These are phyloP conservation scores for Eucalyptus sp. DNA, from an alignment of 345 rosid genomes.

Conservation along the genomic window DNA sequence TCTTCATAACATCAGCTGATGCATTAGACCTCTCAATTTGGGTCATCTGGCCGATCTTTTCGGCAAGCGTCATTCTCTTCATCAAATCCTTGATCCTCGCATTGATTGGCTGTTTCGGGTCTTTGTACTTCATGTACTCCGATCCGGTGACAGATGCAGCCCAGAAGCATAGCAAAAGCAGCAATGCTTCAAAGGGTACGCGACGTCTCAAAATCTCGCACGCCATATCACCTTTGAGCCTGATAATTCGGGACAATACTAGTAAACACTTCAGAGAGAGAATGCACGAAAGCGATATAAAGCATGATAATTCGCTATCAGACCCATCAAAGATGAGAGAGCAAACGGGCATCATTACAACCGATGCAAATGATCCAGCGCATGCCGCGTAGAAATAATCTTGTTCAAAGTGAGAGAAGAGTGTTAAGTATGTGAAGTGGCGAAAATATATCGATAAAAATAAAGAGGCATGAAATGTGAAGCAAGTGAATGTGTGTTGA, in stretches of 20 bases:
- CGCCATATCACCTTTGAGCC: neutral
- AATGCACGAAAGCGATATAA: neutral
- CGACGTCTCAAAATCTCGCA: neutral
- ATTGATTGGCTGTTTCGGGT: conserved; percentile 44
- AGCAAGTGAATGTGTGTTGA: neutral
- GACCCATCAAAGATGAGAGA: neutral
- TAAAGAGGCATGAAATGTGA: neutral
- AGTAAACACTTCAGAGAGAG: neutral
- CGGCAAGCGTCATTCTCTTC: conserved; percentile 70
- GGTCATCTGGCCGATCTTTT: conserved; percentile 90
- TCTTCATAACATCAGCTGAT: conserved; percentile 53
- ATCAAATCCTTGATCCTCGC: conserved; percentile 57
- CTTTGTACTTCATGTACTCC: conserved; percentile 43
- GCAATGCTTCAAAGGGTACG: neutral
- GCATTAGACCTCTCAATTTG: conserved; percentile 78
- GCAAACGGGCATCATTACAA: neutral
- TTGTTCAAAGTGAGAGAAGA: neutral
- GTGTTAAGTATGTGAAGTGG: neutral
- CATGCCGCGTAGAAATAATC: neutral
- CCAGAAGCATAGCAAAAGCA: conserved; percentile 18
- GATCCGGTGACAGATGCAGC: conserved; percentile 10
- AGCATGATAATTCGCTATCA: neutral
- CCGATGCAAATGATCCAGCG: neutral
- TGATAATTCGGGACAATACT: neutral
- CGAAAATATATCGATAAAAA: neutral